Conservation (phyloP, 257 asterid genomes). For the Plantago ovata region DNA sequence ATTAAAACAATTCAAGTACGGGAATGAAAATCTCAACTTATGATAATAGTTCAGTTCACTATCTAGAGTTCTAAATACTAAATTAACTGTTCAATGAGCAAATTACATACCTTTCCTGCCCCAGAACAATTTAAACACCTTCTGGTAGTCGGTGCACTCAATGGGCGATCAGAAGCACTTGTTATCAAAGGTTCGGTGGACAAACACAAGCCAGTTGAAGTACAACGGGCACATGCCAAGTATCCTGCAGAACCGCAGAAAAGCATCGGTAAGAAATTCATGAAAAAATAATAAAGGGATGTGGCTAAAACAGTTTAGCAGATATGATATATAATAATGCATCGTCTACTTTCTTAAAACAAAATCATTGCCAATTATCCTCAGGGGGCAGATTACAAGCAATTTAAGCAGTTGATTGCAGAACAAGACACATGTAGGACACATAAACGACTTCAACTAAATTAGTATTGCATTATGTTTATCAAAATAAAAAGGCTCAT, state of each 20-base stretch:
- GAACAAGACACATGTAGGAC: no score
- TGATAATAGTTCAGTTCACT: background rate
- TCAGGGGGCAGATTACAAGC: background rate
- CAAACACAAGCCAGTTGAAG: constrained; percentile 76
- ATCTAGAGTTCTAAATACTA: background rate
- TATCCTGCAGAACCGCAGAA: constrained; percentile 44
- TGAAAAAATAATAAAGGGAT: background rate
- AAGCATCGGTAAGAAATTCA: background rate
- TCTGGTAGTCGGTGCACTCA: constrained; percentile 55
- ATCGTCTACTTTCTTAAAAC: no score
- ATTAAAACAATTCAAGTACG: background rate
- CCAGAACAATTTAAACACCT: constrained; percentile 88
- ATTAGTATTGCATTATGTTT: no score
- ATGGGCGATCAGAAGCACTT: constrained; percentile 35
- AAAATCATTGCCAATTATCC: background rate
- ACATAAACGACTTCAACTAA: no score
- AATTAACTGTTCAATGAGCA: background rate
- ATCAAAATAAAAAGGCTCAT: no score
- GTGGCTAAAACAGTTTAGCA: background rate
- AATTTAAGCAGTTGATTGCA: background rate
- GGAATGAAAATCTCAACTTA: background rate
- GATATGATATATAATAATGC: background rate
- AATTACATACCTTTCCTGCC: constrained; percentile 74
- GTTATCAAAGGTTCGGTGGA: constrained; percentile 51
- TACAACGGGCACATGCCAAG: constrained; percentile 89